Conservation (phyloP, 2,329 filamentous ascomycete species). For the Ascochyta lentis region DNA sequence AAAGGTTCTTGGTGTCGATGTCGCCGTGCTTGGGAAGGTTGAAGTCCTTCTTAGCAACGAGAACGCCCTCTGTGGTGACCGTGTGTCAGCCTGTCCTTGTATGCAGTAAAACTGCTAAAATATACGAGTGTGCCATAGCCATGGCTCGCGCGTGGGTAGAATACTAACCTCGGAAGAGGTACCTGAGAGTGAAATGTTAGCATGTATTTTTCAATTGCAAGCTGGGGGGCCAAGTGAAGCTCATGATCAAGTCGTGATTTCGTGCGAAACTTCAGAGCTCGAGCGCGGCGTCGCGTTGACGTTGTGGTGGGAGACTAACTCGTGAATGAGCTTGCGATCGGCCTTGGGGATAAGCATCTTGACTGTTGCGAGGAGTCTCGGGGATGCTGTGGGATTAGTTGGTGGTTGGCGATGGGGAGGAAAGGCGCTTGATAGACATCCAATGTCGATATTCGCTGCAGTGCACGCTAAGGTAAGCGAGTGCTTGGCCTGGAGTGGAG, state of each 20-base stretch:
- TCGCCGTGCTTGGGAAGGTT: conserved; percentile 97
- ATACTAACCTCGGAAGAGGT: conserved; percentile 54
- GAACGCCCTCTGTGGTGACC: conserved; percentile 69
- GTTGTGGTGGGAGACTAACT: conserved; percentile 73
- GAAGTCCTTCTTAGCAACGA: conserved; percentile 99
- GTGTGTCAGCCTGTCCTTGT: conserved; percentile 53
- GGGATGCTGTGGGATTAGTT: conserved; percentile 30
- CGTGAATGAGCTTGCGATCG: conserved; percentile 99
- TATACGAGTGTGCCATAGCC: conserved; percentile 48
- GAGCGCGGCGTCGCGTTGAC: conserved; percentile 29
- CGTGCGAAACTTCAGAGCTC: conserved; percentile 36
- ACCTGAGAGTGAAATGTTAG: conserved; percentile 39
- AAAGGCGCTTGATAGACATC: conserved; percentile 14
- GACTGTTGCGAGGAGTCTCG: conserved; percentile 45
- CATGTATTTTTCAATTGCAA: conserved; percentile 19
- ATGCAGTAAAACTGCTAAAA: conserved; percentile 43
- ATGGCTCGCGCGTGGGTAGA: conserved; percentile 40
- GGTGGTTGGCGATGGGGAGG: conserved; percentile 19
- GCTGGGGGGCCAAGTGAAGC: conserved; percentile 17
- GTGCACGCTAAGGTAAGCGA: conserved; percentile 20
- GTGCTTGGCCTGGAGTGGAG: conserved; percentile 9
- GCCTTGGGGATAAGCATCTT: conserved; percentile 96
- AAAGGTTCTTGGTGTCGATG: conserved; percentile 99
- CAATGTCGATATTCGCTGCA: conserved; percentile 27
- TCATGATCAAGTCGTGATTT: conserved; percentile 41